These are phyloP conservation scores for Psophocarpus tetragonolobus DNA, from an alignment of 306 rosid genomes.

Conservation along the genomic window DNA sequence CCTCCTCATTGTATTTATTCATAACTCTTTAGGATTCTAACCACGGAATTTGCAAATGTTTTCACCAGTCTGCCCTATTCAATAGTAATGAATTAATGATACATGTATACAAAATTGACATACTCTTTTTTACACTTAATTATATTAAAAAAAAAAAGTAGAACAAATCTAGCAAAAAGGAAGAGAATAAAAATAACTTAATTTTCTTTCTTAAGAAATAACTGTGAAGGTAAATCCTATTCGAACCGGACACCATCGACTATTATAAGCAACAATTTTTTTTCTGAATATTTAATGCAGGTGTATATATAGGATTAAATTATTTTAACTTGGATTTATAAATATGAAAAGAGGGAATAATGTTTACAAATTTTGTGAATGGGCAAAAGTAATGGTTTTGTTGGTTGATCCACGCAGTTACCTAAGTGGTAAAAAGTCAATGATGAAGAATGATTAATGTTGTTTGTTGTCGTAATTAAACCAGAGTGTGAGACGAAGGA, in stretches of 20 bases:
- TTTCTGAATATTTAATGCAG: too few species aligned
- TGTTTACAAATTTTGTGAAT: neutral
- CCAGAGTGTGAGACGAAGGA: too few species aligned
- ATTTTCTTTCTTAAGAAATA: neutral
- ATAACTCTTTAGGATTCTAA: neutral
- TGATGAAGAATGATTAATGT: neutral
- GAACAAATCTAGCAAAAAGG: neutral
- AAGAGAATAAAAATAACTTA: neutral
- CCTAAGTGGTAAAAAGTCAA: neutral
- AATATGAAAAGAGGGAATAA: too few species aligned
- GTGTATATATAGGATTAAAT: too few species aligned
- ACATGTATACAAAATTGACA: neutral
- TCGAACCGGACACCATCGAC: too few species aligned
- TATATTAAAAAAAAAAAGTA: neutral
- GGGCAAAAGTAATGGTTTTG: neutral
- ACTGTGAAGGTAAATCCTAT: neutral
- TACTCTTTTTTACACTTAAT: neutral
- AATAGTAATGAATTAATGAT: neutral
- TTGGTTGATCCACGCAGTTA: neutral
- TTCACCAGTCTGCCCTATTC: neutral
- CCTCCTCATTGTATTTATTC: neutral
- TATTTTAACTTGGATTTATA: too few species aligned
- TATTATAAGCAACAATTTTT: too few species aligned
- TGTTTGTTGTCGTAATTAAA: too few species aligned
- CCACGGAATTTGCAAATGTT: neutral